Evolutionary conservation across 306 rosid species (phyloP), one percentile per base, ranked within the genome.

Genomic region (Sechiopsis laciniata): DNA sequence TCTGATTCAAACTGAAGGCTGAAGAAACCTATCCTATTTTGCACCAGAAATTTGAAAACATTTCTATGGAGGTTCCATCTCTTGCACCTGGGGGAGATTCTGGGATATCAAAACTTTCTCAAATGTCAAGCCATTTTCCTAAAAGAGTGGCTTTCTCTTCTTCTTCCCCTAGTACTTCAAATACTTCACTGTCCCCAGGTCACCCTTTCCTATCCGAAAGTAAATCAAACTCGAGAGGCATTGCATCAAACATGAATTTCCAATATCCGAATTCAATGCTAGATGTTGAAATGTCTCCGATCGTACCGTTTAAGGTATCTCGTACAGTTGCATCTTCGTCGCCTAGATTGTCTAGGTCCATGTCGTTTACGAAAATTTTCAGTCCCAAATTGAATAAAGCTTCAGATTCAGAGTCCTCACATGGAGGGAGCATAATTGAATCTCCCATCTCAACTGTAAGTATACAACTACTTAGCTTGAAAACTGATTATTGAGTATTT

Each of bases 231-330:
- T 59, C 80, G 1, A 83, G 76, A 74, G 65, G 78, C 71, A 76
- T 87, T 77, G 87, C 85, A 68, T 91, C 96, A 16, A 89, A 84
- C 80, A 81, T 83, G 68, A 86, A 86, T 75, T 83, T 85, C 22
- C 87, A 85, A 74, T 69, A 81, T 61, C 71, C 78, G 46, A 84
- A 77, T 80, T 78, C 80, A 21, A 82, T 42, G 71, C 84, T 80
- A 29, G 88, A 85, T 74, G 83, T 84, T 77, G 92, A 82, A 81
- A 91, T 87, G 32, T 87, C 87, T 45, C 88, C 86, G 6, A 78
- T 84, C 52, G 55, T 81, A 62, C 87, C 81, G 46, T 83, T 81
- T 16, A 86, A 78, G 70, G 88, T 82, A 60, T 80, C 88, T 46
- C 80, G 29, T 26, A 2, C 29, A 2, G 29, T 26, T 26, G 29